These are phyloP conservation scores for Prunus mume DNA, from an alignment of 306 rosid genomes.

Conservation along the genomic window DNA sequence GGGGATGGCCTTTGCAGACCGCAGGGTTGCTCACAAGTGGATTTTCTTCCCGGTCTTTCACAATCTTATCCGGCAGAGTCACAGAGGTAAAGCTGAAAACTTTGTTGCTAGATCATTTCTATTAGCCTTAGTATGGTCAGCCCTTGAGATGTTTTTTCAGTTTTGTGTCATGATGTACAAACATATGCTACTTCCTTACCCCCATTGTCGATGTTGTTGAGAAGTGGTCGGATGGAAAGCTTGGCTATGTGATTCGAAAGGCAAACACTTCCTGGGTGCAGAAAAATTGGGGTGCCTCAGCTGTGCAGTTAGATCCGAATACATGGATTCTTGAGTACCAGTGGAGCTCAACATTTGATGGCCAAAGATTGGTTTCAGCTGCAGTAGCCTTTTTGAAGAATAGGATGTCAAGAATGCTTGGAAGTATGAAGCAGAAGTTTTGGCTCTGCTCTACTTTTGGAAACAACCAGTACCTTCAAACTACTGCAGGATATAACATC, in stretches of 20 bases:
- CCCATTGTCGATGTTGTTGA: not conserved
- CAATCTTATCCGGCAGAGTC: constrained; percentile 74
- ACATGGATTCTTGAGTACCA: constrained; percentile 88
- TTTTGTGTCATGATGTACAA: not conserved
- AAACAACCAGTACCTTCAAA: constrained; percentile 18
- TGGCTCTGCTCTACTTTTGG: constrained; percentile 43
- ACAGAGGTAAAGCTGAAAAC: constrained; percentile 52
- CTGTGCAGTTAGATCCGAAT: constrained; percentile 67
- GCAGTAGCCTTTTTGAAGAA: constrained; percentile 42
- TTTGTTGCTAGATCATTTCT: not conserved
- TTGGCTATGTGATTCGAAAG: constrained; percentile 49
- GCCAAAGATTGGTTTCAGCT: constrained; percentile 40
- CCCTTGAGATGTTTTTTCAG: not conserved
- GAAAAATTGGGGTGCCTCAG: constrained; percentile 67
- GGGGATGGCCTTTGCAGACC: constrained; percentile 99
- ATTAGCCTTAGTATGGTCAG: not conserved
- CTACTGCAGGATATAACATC: constrained; percentile 15
- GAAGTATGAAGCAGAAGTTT: constrained; percentile 45
- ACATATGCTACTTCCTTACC: not conserved
- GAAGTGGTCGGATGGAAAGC: constrained; percentile 76
- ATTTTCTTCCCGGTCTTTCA: constrained; percentile 52
- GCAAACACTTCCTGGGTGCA: constrained; percentile 71
- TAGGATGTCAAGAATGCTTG: constrained; percentile 29
- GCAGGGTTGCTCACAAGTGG: constrained; percentile 74
- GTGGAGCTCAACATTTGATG: constrained; percentile 45